Conservation (phyloP, 2,329 filamentous ascomycete genomes). For the Colletotrichum scovillei region DNA sequence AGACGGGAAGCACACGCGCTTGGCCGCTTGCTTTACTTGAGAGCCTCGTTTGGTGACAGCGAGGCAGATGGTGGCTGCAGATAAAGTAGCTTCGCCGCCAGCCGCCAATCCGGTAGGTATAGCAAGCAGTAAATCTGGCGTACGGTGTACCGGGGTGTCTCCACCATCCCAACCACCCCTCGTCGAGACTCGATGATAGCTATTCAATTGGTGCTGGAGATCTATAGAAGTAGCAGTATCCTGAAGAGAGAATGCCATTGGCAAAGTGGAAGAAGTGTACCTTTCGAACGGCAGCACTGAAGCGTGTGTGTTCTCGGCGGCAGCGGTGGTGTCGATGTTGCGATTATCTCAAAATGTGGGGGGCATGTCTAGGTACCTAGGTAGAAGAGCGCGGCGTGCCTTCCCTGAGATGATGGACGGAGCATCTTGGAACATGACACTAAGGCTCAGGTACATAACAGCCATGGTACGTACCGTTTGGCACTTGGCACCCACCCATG, state of each 20-base stretch:
- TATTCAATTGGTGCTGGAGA: not conserved
- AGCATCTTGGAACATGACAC: not conserved
- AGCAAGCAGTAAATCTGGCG: not conserved
- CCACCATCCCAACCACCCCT: not conserved
- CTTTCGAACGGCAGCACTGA: not conserved
- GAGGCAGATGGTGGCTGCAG: not conserved
- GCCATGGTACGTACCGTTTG: not conserved
- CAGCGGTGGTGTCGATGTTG: not conserved
- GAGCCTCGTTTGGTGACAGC: not conserved
- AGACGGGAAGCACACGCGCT: not conserved
- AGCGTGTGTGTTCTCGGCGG: not conserved
- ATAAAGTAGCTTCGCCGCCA: not conserved
- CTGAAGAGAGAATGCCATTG: not conserved
- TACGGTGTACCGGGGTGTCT: not conserved
- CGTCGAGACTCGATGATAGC: not conserved
- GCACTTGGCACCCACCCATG: not conserved
- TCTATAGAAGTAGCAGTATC: not conserved
- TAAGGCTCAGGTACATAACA: not conserved
- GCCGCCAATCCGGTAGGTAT: not conserved
- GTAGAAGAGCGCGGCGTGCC: not conserved
- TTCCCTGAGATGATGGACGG: not conserved
- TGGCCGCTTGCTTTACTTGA: not conserved
- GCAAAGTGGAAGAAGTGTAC: not conserved
- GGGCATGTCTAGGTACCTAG: not conserved
- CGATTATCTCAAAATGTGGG: slow-evolving; percentile 7